These are phyloP conservation scores for Neurospora sp. DNA, from an alignment of 495 filamentous ascomycete genomes.

Conservation along the genomic window DNA sequence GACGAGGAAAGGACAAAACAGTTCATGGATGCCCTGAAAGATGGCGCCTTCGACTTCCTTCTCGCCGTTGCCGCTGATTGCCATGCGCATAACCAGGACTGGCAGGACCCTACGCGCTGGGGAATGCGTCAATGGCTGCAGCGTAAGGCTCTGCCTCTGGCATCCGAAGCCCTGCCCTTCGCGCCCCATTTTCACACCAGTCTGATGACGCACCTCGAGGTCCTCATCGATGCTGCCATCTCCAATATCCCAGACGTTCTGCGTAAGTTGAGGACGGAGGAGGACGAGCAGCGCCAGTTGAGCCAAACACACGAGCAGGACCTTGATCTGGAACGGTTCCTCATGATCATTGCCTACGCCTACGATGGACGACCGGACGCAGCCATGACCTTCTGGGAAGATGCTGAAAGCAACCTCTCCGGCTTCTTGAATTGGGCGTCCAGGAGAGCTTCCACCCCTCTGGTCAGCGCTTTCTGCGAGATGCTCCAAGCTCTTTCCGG, in stretches of 20 bases:
- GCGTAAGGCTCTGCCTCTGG: slow-evolving; percentile 58
- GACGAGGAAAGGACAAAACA: slow-evolving; percentile 55
- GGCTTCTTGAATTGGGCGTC: slow-evolving; percentile 97
- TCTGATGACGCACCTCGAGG: slow-evolving; percentile 71
- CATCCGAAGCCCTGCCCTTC: slow-evolving; percentile 51
- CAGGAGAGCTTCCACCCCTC: slow-evolving; percentile 78
- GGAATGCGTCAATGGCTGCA: slow-evolving; percentile 69
- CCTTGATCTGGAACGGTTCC: slow-evolving; percentile 78
- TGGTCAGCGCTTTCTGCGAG: slow-evolving; percentile 91
- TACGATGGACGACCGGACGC: slow-evolving; percentile 75
- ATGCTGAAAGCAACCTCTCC: slow-evolving; percentile 77
- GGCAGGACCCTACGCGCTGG: slow-evolving; percentile 69
- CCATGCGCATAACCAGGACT: slow-evolving; percentile 43
- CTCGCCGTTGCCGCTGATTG: slow-evolving; percentile 73
- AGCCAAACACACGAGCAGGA: slow-evolving; percentile 65
- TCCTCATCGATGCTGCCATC: slow-evolving; percentile 81
- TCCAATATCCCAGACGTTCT: slow-evolving; percentile 90
- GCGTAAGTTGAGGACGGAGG: slow-evolving; percentile 73
- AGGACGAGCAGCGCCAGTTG: slow-evolving; percentile 73
- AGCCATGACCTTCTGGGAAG: slow-evolving; percentile 79
- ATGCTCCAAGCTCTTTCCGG: slow-evolving; percentile 79
- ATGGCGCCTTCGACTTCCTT: slow-evolving; percentile 87
- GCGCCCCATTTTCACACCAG: slow-evolving; percentile 53
- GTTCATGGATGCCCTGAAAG: slow-evolving; percentile 69
- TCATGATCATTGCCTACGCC: slow-evolving; percentile 84